Conservation (phyloP, 2,329 filamentous ascomycete species). For the Sclerotinia trifoliorum region DNA sequence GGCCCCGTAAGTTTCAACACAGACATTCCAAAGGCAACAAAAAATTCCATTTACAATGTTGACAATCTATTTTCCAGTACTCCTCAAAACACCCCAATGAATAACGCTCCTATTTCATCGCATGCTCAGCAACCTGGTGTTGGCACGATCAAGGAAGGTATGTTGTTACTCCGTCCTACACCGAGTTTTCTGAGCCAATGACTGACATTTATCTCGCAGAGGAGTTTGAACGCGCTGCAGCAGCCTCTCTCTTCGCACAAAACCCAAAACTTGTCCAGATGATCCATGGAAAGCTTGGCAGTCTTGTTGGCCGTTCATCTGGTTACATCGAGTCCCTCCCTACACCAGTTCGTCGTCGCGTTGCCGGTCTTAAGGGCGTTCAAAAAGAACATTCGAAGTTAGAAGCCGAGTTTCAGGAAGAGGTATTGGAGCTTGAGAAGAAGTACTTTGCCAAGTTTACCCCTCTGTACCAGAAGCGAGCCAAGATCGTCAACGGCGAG, state of each 20-base stretch:
- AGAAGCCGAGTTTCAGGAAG: slow-evolving; percentile 97
- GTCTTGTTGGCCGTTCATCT: slow-evolving; percentile 90
- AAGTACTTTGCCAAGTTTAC: slow-evolving; percentile 99
- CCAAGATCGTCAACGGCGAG: slow-evolving; percentile 85
- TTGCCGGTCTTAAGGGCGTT: slow-evolving; percentile 93
- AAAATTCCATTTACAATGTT: slow-evolving; percentile 11
- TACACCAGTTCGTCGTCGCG: slow-evolving; percentile 82
- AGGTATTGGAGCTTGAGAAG: slow-evolving; percentile 97
- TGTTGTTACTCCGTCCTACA: slow-evolving; percentile 42
- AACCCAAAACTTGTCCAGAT: slow-evolving; percentile 94
- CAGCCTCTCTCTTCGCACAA: slow-evolving; percentile 90
- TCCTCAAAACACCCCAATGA: slow-evolving; percentile 95
- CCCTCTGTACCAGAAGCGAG: slow-evolving; percentile 92
- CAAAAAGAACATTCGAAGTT: slow-evolving; percentile 99
- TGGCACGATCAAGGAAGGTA: slow-evolving; percentile 96
- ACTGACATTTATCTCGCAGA: slow-evolving; percentile 54
- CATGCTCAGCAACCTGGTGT: slow-evolving; percentile 95
- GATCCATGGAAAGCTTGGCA: slow-evolving; percentile 95
- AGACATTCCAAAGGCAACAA: slow-evolving; percentile 11
- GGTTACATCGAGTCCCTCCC: slow-evolving; percentile 98
- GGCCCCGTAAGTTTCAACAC: slow-evolving; percentile 57
- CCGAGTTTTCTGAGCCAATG: slow-evolving; percentile 32
- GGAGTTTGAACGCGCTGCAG: slow-evolving; percentile 82
- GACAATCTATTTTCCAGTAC: slow-evolving; percentile 60
- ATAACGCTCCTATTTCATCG: slow-evolving; percentile 94